These are phyloP conservation scores for Euphorbia pulcherrima DNA, from an alignment of 345 rosid genomes.

Conservation along the genomic window DNA sequence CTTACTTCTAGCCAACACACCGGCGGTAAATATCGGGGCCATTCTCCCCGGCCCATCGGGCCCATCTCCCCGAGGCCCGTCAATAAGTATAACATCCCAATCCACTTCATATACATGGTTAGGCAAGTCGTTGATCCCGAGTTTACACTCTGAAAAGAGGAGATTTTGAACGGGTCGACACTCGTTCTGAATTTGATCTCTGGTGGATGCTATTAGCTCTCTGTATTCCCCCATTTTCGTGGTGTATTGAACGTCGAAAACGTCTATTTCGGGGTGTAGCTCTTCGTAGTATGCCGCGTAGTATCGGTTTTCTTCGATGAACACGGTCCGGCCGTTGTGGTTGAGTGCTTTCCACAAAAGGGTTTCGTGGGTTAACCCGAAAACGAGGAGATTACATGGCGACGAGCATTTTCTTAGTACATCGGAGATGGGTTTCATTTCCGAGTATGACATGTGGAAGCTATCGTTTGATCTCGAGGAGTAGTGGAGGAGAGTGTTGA, in stretches of 20 bases:
- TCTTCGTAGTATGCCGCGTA: conserved; percentile 92
- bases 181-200: conserved; percentile 57
- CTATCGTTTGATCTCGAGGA: conserved; percentile 73
- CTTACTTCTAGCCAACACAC: conserved; percentile 84
- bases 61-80: conserved; percentile 88
- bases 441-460: conserved; percentile 67
- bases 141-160: conserved; percentile 77
- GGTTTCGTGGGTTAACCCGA: conserved; percentile 89
- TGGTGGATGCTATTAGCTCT: conserved; percentile 54
- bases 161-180: conserved; percentile 91
- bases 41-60: conserved; percentile 72
- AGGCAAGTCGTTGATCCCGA: conserved; percentile 83
- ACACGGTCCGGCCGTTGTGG: conserved; percentile 81
- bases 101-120: conserved; percentile 90
- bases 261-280: conserved; percentile 83
- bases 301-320: conserved; percentile 85
- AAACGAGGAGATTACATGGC: conserved; percentile 84
- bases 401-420: conserved; percentile 69
- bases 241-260: conserved; percentile 89
- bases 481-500: conserved; percentile 83
- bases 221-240: conserved; percentile 60
- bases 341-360: conserved; percentile 91
- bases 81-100: conserved; percentile 91
- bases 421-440: conserved; percentile 78
- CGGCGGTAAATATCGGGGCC: conserved; percentile 87